These are phyloP conservation scores for Kodamaea sp. DNA, from an alignment of 1,139 yeast genomes.

Conservation along the genomic window DNA sequence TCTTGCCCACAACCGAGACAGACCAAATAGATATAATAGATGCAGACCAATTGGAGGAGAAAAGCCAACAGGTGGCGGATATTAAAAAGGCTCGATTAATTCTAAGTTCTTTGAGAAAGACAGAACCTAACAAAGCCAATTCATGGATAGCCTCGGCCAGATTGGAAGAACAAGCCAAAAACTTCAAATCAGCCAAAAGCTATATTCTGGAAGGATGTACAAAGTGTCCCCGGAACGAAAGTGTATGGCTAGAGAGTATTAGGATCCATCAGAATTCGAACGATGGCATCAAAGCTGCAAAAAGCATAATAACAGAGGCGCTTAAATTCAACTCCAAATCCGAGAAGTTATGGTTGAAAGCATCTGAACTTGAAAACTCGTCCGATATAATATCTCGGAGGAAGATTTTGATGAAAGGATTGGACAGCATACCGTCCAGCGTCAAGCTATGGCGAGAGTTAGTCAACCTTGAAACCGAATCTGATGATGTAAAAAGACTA, in stretches of 20 bases:
- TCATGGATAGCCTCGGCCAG: constrained; percentile 92
- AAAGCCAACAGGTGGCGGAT: constrained; percentile 43
- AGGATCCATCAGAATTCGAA: constrained; percentile 58
- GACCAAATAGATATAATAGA: constrained; percentile 4
- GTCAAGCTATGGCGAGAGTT: constrained; percentile 55
- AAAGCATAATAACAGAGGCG: constrained; percentile 65
- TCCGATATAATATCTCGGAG: constrained; percentile 51
- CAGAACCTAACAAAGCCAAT: constrained; percentile 72
- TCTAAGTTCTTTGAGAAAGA: constrained; percentile 65
- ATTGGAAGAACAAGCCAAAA: constrained; percentile 67
- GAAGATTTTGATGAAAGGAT: constrained; percentile 60
- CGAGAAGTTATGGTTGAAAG: constrained; percentile 70
- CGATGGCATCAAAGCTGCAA: constrained; percentile 42
- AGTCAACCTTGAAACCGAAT: constrained; percentile 47
- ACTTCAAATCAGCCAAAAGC: constrained; percentile 56
- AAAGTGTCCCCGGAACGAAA: constrained; percentile 65
- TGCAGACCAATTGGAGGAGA: background rate
- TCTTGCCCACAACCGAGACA: constrained; percentile 7
- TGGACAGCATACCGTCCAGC: constrained; percentile 52
- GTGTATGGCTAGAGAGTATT: constrained; percentile 81
- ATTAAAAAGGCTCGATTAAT: constrained; percentile 58
- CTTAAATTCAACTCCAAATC: constrained; percentile 58
- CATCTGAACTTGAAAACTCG: constrained; percentile 58
- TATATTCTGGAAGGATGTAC: constrained; percentile 74
- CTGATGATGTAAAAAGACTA: constrained; percentile 52